phyloP scores from a whole-genome alignment of 2,329 filamentous ascomycete species.

The Phyllosticta capitalensis region DNA sequence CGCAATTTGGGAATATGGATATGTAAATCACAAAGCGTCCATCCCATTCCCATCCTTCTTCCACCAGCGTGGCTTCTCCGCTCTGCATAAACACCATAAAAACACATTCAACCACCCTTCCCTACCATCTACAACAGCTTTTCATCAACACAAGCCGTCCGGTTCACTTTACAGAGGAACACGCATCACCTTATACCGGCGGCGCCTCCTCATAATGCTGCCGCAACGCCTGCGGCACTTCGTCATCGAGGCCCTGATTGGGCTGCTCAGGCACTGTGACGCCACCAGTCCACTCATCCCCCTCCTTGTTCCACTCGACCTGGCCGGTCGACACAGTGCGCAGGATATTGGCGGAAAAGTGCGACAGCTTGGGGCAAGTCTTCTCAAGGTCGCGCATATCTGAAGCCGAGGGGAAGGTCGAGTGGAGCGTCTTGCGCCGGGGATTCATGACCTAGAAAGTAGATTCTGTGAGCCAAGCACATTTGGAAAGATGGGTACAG shows the following conservation, averaged over 20 bases:
- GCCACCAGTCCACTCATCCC: slow-evolving; percentile 12
- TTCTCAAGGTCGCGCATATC: slow-evolving; percentile 25
- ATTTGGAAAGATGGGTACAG: background rate
- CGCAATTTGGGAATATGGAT: no score
- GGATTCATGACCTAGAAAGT: slow-evolving; percentile 19
- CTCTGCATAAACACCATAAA: no score
- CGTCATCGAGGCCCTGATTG: background rate
- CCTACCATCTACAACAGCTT: no score
- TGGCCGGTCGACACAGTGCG: slow-evolving; percentile 24
- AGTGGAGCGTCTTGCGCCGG: slow-evolving; percentile 18
- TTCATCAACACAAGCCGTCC: no score
- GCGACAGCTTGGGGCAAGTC: slow-evolving; percentile 26
- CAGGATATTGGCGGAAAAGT: slow-evolving; percentile 29
- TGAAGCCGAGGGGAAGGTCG: slow-evolving; percentile 24
- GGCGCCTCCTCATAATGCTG: background rate
- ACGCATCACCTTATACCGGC: background rate
- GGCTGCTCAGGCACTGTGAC: slow-evolving; percentile 1
- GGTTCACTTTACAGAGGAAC: no score
- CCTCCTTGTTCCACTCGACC: slow-evolving; percentile 25
- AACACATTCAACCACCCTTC: no score
- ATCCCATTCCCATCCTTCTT: no score
- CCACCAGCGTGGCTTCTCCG: no score
- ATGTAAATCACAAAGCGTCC: no score
- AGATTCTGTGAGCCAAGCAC: background rate
- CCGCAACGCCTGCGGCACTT: slow-evolving; percentile 2